Evolutionary conservation across 129 eudicot genomes (phyloP).

Genomic region (Flaveria linearis): DNA sequence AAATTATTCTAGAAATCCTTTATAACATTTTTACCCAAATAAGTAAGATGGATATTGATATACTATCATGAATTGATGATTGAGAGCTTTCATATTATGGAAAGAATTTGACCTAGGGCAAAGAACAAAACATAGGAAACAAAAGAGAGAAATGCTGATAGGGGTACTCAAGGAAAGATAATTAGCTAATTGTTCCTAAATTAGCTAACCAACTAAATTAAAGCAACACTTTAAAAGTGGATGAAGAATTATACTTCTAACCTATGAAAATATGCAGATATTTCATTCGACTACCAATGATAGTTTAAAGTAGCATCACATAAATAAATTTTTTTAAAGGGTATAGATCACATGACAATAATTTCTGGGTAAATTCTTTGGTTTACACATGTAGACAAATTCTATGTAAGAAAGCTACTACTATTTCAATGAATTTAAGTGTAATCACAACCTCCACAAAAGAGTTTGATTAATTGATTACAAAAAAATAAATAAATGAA

Average conservation of each 20-base stretch:
- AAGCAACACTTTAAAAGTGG: background rate
- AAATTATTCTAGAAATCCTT: background rate
- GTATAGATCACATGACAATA: background rate
- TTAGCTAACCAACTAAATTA: background rate
- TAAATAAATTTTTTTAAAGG: background rate
- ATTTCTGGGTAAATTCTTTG: background rate
- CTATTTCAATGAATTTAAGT: background rate
- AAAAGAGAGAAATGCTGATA: background rate
- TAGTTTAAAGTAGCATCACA: background rate
- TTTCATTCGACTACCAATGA: background rate
- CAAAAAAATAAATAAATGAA: background rate
- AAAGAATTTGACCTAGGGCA: background rate
- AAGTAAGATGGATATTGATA: background rate
- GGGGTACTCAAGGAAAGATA: background rate
- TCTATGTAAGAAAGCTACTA: background rate
- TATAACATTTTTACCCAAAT: background rate
- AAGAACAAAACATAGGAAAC: background rate
- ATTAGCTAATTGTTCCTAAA: background rate
- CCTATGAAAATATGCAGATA: background rate
- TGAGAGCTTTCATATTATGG: background rate
- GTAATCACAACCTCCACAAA: background rate
- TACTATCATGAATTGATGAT: background rate
- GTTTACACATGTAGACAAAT: background rate
- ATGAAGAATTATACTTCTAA: conserved; percentile 1
- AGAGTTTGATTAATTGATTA: too few species aligned